These are phyloP conservation scores for Schizothecium vesticola DNA, from an alignment of 495 filamentous ascomycete genomes.

Conservation along the genomic window DNA sequence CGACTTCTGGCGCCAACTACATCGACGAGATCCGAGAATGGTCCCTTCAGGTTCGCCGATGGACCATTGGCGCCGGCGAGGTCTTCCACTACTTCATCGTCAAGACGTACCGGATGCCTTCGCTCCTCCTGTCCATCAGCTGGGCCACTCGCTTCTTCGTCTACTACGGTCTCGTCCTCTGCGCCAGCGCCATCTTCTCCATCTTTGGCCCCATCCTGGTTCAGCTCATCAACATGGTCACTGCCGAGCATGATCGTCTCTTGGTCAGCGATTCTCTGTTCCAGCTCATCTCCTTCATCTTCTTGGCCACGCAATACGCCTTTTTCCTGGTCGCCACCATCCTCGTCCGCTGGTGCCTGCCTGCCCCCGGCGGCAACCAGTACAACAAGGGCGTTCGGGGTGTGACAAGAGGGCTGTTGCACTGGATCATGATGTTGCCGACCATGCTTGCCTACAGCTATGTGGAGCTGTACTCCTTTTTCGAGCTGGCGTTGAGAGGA, in stretches of 20 bases:
- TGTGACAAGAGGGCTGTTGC: constrained; percentile 4
- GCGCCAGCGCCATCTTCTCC: constrained; percentile 3
- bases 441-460: constrained; percentile 7
- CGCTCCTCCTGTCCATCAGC: constrained; percentile 5
- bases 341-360: neutral
- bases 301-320: neutral
- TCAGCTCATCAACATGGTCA: constrained; percentile 5
- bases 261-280: constrained; percentile 1
- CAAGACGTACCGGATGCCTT: constrained; percentile 7
- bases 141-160: constrained; percentile 3
- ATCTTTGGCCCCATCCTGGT: neutral
- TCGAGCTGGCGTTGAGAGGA: constrained; percentile 9
- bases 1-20: constrained; percentile 3
- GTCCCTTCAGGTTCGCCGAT: constrained; percentile 4
- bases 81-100: constrained; percentile 12
- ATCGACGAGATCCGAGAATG: constrained; percentile 5
- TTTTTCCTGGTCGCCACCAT: neutral
- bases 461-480: constrained; percentile 9
- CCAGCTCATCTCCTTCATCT: neutral
- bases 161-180: constrained; percentile 9
- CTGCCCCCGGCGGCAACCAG: neutral
- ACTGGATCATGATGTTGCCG: constrained; percentile 10
- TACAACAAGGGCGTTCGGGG: constrained; percentile 1
- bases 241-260: neutral
- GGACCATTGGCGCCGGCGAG: constrained; percentile 10